Evolutionary conservation across 2,329 filamentous ascomycete species (phyloP).

Genomic region (Calonectria pauciramosa): DNA sequence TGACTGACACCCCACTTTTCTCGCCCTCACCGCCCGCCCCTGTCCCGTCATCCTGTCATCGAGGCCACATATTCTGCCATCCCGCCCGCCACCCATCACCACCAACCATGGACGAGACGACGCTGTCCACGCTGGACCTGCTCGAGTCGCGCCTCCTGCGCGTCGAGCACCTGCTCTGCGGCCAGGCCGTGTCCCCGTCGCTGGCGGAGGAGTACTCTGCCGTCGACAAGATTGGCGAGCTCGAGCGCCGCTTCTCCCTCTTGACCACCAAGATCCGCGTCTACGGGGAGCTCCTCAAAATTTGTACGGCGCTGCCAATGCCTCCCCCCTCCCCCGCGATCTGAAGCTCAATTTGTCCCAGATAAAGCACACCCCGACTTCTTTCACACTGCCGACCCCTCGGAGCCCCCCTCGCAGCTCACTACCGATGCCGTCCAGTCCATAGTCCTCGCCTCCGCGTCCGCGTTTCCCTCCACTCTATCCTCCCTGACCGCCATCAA

Average conservation of each 20-base stretch:
- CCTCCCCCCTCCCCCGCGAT: background rate
- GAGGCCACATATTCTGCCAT: conserved; percentile 30
- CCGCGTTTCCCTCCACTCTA: conserved; percentile 67
- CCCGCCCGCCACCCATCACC: conserved; percentile 9
- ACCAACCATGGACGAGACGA: conserved; percentile 63
- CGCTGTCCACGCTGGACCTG: conserved; percentile 67
- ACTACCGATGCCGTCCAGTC: conserved; percentile 65
- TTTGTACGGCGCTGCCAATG: conserved; percentile 61
- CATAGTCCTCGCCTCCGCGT: conserved; percentile 69
- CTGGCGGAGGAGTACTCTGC: conserved; percentile 56
- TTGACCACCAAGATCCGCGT: conserved; percentile 67
- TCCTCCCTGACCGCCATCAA: conserved; percentile 70
- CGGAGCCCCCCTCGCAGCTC: conserved; percentile 66
- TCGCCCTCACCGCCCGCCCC: conserved; percentile 36
- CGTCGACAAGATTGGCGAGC: conserved; percentile 59
- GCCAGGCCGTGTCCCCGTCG: conserved; percentile 53
- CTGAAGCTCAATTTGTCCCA: conserved; percentile 41
- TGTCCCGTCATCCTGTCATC: conserved; percentile 27
- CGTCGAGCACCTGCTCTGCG: conserved; percentile 71
- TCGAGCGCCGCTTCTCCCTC: conserved; percentile 67
- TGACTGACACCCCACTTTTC: conserved; percentile 44
- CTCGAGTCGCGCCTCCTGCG: conserved; percentile 71
- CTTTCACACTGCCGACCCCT: conserved; percentile 63
- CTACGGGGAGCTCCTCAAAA: conserved; percentile 71
- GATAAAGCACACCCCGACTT: conserved; percentile 68